Percentiles rank a stretch among this genome's conserved stretches.
Conservation (phyloP, 2,329 filamentous ascomycete genomes). For the Aspergillus brunneoviolaceus region DNA sequence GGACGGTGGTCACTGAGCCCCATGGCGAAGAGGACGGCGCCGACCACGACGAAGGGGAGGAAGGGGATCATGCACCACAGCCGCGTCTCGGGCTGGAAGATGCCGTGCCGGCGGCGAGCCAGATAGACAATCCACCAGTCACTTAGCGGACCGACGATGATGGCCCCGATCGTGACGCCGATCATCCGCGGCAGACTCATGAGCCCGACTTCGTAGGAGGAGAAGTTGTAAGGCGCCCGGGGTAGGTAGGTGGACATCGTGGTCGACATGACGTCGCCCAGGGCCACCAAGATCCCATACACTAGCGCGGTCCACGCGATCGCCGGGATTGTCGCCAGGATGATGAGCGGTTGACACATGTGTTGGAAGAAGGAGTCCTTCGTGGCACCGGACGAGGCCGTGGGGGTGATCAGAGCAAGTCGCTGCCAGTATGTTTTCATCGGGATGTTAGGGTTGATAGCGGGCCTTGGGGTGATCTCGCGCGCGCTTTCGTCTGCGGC, state of each 20-base stretch:
- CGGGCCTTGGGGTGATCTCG: no score
- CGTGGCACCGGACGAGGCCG: not conserved
- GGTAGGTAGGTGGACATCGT: conserved; percentile 39
- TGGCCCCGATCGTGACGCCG: conserved; percentile 22
- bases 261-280: conserved; percentile 40
- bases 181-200: conserved; percentile 44
- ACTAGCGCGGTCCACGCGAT: conserved; percentile 42
- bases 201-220: conserved; percentile 38
- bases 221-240: conserved; percentile 43
- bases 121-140: conserved; percentile 39
- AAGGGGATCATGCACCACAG: conserved; percentile 32
- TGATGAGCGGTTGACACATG: not conserved
- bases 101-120: conserved; percentile 38
- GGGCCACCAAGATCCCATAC: conserved; percentile 42
- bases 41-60: not conserved
- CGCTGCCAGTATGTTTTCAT: not conserved
- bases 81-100: conserved; percentile 49
- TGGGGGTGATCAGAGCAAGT: conserved; percentile 8
- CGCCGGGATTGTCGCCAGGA: conserved; percentile 50
- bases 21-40: no score
- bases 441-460: no score
- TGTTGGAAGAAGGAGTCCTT: not conserved
- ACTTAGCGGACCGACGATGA: conserved; percentile 22
- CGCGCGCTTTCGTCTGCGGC: no score
- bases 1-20: no score